Conservation (phyloP, 1,139 yeast species). For the Trichomonascaceae sp. region DNA sequence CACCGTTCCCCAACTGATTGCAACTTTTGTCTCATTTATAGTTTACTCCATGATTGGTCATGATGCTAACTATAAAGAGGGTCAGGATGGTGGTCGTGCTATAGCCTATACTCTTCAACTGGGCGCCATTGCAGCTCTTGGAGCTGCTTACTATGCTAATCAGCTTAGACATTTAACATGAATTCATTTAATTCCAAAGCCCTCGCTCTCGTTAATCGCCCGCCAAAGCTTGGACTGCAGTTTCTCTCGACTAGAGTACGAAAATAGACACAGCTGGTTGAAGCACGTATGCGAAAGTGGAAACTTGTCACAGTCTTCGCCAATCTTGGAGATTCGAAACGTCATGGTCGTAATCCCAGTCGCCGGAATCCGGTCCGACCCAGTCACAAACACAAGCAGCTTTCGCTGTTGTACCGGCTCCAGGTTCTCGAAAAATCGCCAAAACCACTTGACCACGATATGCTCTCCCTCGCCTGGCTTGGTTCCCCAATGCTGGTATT, state of each 20-base stretch:
- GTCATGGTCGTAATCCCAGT: slow-evolving; percentile 63
- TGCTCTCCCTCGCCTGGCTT: slow-evolving; percentile 27
- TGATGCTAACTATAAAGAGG: slow-evolving; percentile 7
- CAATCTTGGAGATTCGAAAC: slow-evolving; percentile 49
- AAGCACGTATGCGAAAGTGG: slow-evolving; percentile 93
- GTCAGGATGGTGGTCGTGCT: slow-evolving; percentile 25
- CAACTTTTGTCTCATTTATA: slow-evolving; percentile 27
- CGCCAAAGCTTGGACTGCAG: slow-evolving; percentile 41
- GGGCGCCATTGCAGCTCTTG: slow-evolving; percentile 23
- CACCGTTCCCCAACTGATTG: slow-evolving; percentile 28
- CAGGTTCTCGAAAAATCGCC: slow-evolving; percentile 52
- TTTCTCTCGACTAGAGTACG: slow-evolving; percentile 41
- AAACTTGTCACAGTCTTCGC: slow-evolving; percentile 39
- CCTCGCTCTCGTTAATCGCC: slow-evolving; percentile 72
- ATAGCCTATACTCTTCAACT: slow-evolving; percentile 26
- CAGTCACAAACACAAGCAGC: slow-evolving; percentile 67
- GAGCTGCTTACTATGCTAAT: slow-evolving; percentile 22
- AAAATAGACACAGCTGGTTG: slow-evolving; percentile 70
- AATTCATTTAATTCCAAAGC: slow-evolving; percentile 59
- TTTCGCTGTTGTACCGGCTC: slow-evolving; percentile 40
- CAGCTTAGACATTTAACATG: slow-evolving; percentile 8
- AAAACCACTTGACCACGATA: slow-evolving; percentile 58
- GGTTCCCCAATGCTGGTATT: slow-evolving; percentile 50
- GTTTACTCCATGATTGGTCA: slow-evolving; percentile 22
- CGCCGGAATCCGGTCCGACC: slow-evolving; percentile 86